phyloP scores from a whole-genome alignment of 2,329 filamentous ascomycete genomes.

The Cladosporium halotolerans region DNA sequence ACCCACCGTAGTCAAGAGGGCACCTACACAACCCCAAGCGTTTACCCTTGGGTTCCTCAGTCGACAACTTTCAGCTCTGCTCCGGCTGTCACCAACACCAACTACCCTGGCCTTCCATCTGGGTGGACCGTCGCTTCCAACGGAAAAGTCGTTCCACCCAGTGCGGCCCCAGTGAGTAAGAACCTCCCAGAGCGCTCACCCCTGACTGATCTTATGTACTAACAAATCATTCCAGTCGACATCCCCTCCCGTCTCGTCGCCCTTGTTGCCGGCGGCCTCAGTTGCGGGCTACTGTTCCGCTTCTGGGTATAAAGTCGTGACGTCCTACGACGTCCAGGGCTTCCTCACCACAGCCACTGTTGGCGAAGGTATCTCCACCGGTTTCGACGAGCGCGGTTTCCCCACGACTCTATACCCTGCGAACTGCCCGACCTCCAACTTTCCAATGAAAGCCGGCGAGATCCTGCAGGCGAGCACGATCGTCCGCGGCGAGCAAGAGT shows the following conservation, averaged over 20 bases:
- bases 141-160: constrained; percentile 72
- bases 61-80: constrained; percentile 33
- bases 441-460: constrained; percentile 12
- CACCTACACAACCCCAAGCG: constrained; percentile 49
- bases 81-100: constrained; percentile 35
- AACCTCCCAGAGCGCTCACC: constrained; percentile 24
- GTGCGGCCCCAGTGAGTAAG: constrained; percentile 60
- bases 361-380: constrained; percentile 33
- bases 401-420: constrained; percentile 32
- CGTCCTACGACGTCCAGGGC: constrained; percentile 43
- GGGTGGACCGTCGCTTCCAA: constrained; percentile 74
- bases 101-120: constrained; percentile 58
- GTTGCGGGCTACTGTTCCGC: constrained; percentile 40
- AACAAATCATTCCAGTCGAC: constrained; percentile 36
- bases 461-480: constrained; percentile 5
- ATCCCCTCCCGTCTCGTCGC: constrained; percentile 48
- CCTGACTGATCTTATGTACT: constrained; percentile 17
- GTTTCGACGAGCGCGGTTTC: constrained; percentile 43
- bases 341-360: constrained; percentile 44
- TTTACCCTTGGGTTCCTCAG: constrained; percentile 62
- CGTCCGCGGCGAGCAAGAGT: background rate
- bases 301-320: constrained; percentile 39
- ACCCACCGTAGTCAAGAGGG: constrained; percentile 53
- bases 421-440: constrained; percentile 11
- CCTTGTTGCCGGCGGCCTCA: constrained; percentile 43